A percentile compares a stretch with the other conserved stretches of the same genome.
Evolutionary conservation across 106 monocot genomes (phyloP).

Genomic region (Narthecium ossifragum): DNA sequence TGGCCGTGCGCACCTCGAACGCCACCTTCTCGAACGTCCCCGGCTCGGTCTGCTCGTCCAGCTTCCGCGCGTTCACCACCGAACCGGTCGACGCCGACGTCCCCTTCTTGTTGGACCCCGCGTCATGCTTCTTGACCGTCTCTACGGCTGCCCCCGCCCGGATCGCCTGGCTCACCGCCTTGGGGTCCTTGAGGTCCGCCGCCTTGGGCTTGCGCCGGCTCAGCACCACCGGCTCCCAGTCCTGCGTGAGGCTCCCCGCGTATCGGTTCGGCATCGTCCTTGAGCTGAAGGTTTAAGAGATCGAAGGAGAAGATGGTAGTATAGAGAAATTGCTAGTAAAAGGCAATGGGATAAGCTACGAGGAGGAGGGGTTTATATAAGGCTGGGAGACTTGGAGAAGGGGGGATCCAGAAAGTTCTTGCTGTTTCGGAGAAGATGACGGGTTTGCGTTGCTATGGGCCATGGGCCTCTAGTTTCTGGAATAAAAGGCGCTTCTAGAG

Average conservation of each 20-base stretch:
- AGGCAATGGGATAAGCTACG: neutral
- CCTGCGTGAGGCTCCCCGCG: conserved; percentile 27
- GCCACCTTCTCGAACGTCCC: conserved; percentile 50
- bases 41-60: conserved; percentile 83
- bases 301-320: neutral
- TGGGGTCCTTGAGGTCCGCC: conserved; percentile 31
- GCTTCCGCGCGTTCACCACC: conserved; percentile 55
- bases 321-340: neutral
- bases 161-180: conserved; percentile 51
- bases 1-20: conserved; percentile 49
- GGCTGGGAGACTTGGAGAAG: too few species aligned
- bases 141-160: conserved; percentile 59
- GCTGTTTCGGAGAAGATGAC: conserved; percentile 3
- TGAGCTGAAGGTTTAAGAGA: too few species aligned
- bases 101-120: conserved; percentile 62
- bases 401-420: conserved; percentile 10
- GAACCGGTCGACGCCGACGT: conserved; percentile 14
- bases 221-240: conserved; percentile 65
- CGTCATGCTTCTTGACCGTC: conserved; percentile 65
- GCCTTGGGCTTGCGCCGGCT: conserved; percentile 27
- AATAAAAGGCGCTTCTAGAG: too few species aligned
- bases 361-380: neutral
- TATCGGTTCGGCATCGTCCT: conserved; percentile 13
- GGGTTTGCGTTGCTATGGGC: too few species aligned
- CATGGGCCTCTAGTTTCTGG: too few species aligned